Evolutionary conservation across 2,329 filamentous ascomycete species (phyloP).

Genomic region (Zymoseptoria tritici): DNA sequence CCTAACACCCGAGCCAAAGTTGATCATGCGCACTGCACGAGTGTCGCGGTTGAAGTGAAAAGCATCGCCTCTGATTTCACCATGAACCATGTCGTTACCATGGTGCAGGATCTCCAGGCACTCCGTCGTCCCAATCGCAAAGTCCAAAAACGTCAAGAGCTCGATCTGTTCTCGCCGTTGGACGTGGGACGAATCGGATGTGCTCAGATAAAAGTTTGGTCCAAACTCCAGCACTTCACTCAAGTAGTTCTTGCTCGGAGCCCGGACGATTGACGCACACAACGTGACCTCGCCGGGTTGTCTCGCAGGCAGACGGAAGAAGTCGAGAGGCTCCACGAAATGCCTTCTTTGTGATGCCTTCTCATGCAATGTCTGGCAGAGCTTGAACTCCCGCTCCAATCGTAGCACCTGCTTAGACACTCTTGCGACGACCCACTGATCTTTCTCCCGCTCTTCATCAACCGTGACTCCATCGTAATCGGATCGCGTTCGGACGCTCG

Average conservation of each 20-base stretch:
- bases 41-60: constrained; percentile 76
- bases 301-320: constrained; percentile 62
- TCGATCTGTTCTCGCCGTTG: constrained; percentile 29
- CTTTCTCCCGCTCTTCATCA: constrained; percentile 24
- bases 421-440: constrained; percentile 62
- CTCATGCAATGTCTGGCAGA: constrained; percentile 61
- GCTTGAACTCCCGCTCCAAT: constrained; percentile 80
- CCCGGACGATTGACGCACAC: constrained; percentile 72
- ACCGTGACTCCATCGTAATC: constrained; percentile 19
- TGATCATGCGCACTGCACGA: constrained; percentile 67
- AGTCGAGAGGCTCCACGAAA: constrained; percentile 72
- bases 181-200: constrained; percentile 18
- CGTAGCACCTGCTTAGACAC: constrained; percentile 75
- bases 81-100: constrained; percentile 76
- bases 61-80: constrained; percentile 81
- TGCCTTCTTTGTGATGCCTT: constrained; percentile 55
- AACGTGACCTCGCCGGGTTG: constrained; percentile 64
- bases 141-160: constrained; percentile 74
- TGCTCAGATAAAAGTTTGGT: constrained; percentile 44
- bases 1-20: constrained; percentile 77
- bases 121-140: constrained; percentile 79
- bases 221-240: constrained; percentile 67
- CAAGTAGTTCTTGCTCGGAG: constrained; percentile 67
- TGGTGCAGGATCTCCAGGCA: constrained; percentile 90
- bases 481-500: constrained; percentile 21